These are phyloP conservation scores for Scedosporium dehoogii DNA, from an alignment of 2,329 filamentous ascomycete species.

Conservation along the genomic window DNA sequence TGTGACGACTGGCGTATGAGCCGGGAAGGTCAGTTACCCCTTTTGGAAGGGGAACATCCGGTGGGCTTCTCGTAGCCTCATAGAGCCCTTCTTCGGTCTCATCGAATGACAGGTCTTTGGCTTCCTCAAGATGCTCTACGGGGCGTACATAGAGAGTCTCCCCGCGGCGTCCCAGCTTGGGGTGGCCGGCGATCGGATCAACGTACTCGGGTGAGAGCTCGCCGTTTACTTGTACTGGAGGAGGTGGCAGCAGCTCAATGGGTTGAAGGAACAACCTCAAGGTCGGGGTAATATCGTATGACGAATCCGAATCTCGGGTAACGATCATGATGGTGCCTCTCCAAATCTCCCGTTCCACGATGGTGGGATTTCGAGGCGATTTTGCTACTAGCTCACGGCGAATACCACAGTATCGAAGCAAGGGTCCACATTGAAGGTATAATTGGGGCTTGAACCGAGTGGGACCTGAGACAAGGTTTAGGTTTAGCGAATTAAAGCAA, in stretches of 20 bases:
- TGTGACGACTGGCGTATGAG: conserved; percentile 43
- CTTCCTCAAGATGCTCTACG: conserved; percentile 75
- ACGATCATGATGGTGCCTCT: conserved; percentile 93
- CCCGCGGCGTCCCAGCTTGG: conserved; percentile 75
- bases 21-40: conserved; percentile 38
- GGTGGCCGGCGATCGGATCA: conserved; percentile 79
- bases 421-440: conserved; percentile 80
- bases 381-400: conserved; percentile 45
- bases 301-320: conserved; percentile 73
- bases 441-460: conserved; percentile 75
- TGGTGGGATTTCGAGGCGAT: conserved; percentile 22
- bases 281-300: conserved; percentile 68
- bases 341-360: conserved; percentile 68
- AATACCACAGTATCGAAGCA: conserved; percentile 83
- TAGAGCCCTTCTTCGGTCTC: conserved; percentile 80
- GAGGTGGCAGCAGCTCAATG: conserved; percentile 70
- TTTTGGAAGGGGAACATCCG: conserved; percentile 31
- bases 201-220: conserved; percentile 73
- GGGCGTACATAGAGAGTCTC: conserved; percentile 82
- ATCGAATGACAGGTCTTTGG: conserved; percentile 64
- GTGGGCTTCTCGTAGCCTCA: conserved; percentile 51
- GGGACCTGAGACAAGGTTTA: conserved; percentile 28
- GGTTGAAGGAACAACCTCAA: conserved; percentile 81
- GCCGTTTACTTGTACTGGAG: conserved; percentile 55
- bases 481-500: conserved; percentile 7